Conservation (phyloP, 768 basidiomycete species). For the Sarcodon aspratus region DNA sequence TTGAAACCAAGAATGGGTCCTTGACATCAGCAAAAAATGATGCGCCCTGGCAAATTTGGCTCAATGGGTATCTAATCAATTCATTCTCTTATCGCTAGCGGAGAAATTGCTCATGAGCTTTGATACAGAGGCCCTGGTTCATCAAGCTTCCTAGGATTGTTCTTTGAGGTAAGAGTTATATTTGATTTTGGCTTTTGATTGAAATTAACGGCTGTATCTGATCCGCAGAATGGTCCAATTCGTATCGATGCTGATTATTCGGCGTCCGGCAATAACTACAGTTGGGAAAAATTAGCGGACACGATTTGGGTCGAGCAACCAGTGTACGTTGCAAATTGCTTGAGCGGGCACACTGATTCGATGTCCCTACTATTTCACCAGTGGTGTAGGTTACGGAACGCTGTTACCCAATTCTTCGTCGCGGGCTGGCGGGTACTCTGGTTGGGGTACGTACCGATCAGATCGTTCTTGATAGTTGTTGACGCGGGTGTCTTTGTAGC, state of each 20-base stretch:
- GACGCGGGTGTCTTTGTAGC: conserved; percentile 18
- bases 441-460: conserved; percentile 27
- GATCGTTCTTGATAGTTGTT: no score
- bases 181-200: background rate
- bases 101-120: background rate
- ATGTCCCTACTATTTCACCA: background rate
- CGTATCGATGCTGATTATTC: conserved; percentile 40
- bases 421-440: no score
- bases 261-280: conserved; percentile 36
- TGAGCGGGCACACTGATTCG: background rate
- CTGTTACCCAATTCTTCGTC: no score
- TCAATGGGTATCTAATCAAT: conserved; percentile 18
- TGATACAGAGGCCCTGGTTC: conserved; percentile 41
- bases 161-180: conserved; percentile 36
- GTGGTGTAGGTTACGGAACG: conserved; percentile 17
- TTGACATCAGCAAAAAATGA: conserved; percentile 16
- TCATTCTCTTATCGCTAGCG: background rate
- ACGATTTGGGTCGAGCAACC: conserved; percentile 70
- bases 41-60: conserved; percentile 27
- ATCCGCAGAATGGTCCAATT: conserved; percentile 58
- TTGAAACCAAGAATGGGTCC: conserved; percentile 25
- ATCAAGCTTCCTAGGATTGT: conserved; percentile 53
- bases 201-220: background rate
- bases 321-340: conserved; percentile 26
- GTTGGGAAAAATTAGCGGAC: conserved; percentile 52